Percentiles rank a stretch among this genome's conserved stretches.
These are phyloP conservation scores for Coemansia reversa DNA, from an alignment of 192 early-diverging fungal species.

Conservation along the genomic window DNA sequence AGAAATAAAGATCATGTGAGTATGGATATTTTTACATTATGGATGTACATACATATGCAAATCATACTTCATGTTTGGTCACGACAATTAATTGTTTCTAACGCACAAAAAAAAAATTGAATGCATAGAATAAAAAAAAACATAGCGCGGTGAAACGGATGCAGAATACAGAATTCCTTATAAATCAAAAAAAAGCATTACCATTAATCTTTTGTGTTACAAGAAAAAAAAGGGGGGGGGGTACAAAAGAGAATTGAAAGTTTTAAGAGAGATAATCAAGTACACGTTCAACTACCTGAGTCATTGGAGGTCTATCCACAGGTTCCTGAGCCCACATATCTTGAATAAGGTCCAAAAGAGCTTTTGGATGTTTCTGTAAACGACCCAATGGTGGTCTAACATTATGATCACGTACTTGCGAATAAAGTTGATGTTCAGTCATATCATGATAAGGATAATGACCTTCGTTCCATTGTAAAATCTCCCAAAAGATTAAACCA, in stretches of 20 bases:
- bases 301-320: constrained; percentile 64
- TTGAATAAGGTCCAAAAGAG: constrained; percentile 61
- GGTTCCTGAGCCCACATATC: constrained; percentile 74
- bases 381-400: constrained; percentile 60
- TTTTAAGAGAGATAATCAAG: constrained; percentile 63
- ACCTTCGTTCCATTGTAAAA: constrained; percentile 68
- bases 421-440: constrained; percentile 64
- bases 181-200: background rate
- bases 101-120: background rate
- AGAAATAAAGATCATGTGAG: background rate
- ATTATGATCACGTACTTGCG: constrained; percentile 61
- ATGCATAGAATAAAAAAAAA: background rate
- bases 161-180: background rate
- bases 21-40: background rate
- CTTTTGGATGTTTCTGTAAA: constrained; percentile 60
- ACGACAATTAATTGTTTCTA: background rate
- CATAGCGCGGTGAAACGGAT: background rate
- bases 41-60: background rate
- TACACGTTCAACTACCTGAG: constrained; percentile 68
- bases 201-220: no score
- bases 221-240: background rate
- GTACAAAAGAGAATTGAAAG: no score
- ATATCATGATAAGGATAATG: constrained; percentile 71
- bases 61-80: background rate
- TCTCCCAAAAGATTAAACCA: constrained; percentile 78